phyloP scores from a whole-genome alignment of 129 eudicot genomes.

The Centrapalus pauciflorus region DNA sequence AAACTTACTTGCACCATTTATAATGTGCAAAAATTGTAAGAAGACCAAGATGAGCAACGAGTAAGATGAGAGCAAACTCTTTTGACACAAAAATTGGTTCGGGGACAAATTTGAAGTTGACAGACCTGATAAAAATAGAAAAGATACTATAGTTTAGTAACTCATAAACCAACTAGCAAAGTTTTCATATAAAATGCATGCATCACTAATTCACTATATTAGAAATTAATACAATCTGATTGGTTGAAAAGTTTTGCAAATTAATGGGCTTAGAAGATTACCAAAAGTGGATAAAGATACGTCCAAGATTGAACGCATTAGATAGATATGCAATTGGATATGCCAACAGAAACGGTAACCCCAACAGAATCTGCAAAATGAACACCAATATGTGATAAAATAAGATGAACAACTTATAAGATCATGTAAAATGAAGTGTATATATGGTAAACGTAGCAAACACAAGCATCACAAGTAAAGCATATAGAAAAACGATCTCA shows the following conservation, averaged over 20 bases:
- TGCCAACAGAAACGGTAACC: conserved; percentile 66
- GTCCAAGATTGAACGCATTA: conserved; percentile 93
- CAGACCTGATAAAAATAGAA: conserved; percentile 62
- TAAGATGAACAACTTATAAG: conserved; percentile 51
- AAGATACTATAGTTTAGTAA: background rate
- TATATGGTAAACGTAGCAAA: background rate
- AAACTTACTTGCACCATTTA: conserved; percentile 93
- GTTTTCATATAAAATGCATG: background rate
- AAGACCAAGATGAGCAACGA: conserved; percentile 57
- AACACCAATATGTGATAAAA: conserved; percentile 20
- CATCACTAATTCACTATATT: too few relatives aligned
- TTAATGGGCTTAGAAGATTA: conserved; percentile 29
- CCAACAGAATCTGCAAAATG: conserved; percentile 73
- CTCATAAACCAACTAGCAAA: background rate
- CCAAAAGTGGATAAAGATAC: conserved; percentile 95
- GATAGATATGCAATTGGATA: conserved; percentile 77
- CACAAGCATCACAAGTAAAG: background rate
- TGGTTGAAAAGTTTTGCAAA: conserved; percentile 1
- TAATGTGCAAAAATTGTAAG: conserved; percentile 66
- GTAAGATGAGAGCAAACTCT: conserved; percentile 59
- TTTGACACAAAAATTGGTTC: conserved; percentile 71
- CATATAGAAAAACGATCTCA: too few relatives aligned
- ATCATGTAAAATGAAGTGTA: background rate
- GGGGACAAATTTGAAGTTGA: conserved; percentile 93
- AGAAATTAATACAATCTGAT: background rate